Percentiles rank a stretch among this genome's conserved stretches.
These are phyloP conservation scores for Aphanomyces euteiches DNA, from an alignment of 352 stramenopile genomes.

Conservation along the genomic window DNA sequence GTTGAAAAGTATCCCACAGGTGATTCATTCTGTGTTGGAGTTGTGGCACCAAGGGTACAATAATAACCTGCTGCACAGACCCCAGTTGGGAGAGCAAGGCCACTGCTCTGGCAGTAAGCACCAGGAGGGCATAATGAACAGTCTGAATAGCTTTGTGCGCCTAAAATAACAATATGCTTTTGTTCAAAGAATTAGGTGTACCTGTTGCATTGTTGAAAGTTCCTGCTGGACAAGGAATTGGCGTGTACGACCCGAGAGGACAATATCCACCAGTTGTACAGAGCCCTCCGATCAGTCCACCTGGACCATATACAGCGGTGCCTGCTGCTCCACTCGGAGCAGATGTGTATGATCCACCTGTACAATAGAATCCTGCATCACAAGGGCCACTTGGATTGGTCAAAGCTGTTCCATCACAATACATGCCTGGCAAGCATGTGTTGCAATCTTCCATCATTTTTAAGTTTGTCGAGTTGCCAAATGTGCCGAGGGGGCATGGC, in stretches of 20 bases:
- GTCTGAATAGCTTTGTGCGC: constrained; percentile 21
- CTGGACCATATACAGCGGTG: constrained; percentile 58
- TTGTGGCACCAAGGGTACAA: constrained; percentile 37
- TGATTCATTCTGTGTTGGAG: constrained; percentile 31
- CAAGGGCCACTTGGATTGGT: constrained; percentile 72
- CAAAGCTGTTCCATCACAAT: constrained; percentile 84
- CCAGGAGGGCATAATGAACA: constrained; percentile 36
- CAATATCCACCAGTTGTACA: constrained; percentile 72
- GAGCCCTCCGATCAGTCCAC: constrained; percentile 56
- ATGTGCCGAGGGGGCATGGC: constrained; percentile 88
- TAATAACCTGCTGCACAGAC: constrained; percentile 49
- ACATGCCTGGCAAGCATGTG: constrained; percentile 84
- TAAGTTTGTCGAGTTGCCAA: constrained; percentile 72
- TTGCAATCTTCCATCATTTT: constrained; percentile 81
- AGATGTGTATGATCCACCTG: constrained; percentile 82
- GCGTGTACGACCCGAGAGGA: constrained; percentile 53
- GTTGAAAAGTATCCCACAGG: constrained; percentile 25
- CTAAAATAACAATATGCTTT: constrained; percentile 33
- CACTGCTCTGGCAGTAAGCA: constrained; percentile 36
- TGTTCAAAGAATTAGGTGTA: constrained; percentile 24
- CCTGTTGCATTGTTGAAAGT: constrained; percentile 35
- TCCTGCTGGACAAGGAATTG: constrained; percentile 35
- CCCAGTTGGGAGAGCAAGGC: constrained; percentile 33
- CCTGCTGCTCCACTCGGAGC: constrained; percentile 80
- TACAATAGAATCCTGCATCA: constrained; percentile 90